A percentile compares a stretch with the other conserved stretches of the same genome.
phyloP scores from a whole-genome alignment of 2,329 filamentous ascomycete species.

The Trichoderma sp. region DNA sequence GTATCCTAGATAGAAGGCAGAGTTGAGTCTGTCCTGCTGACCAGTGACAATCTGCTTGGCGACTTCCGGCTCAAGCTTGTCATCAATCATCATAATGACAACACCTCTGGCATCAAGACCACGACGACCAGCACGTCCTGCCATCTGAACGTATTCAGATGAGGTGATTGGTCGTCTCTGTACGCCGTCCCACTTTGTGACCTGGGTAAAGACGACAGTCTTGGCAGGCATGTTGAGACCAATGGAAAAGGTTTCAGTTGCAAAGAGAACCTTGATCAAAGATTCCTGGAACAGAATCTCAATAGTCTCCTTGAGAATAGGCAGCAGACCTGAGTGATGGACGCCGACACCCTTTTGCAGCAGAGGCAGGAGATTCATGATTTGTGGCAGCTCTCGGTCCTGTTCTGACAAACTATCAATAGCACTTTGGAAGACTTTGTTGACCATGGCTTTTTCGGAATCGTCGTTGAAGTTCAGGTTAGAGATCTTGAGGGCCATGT shows the following conservation, averaged over 20 bases:
- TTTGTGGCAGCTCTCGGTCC: conserved; percentile 85
- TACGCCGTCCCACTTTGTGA: conserved; percentile 91
- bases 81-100: conserved; percentile 99
- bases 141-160: conserved; percentile 99
- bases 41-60: conserved; percentile 95
- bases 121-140: conserved; percentile 91
- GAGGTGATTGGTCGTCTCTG: conserved; percentile 81
- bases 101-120: conserved; percentile 97
- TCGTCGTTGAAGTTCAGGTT: conserved; percentile 93
- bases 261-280: conserved; percentile 95
- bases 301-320: conserved; percentile 97
- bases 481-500: conserved; percentile 83
- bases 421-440: conserved; percentile 90
- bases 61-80: conserved; percentile 91
- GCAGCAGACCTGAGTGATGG: conserved; percentile 92
- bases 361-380: conserved; percentile 84
- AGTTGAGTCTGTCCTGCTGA: conserved; percentile 95
- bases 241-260: conserved; percentile 98
- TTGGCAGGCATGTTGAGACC: conserved; percentile 99
- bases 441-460: conserved; percentile 91
- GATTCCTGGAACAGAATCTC: conserved; percentile 99
- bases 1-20: conserved; percentile 95
- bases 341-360: conserved; percentile 92
- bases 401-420: conserved; percentile 91
- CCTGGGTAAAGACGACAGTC: conserved; percentile 97